These are phyloP conservation scores for Dactylellina leptospora DNA, from an alignment of 2,329 filamentous ascomycete genomes.

Conservation along the genomic window DNA sequence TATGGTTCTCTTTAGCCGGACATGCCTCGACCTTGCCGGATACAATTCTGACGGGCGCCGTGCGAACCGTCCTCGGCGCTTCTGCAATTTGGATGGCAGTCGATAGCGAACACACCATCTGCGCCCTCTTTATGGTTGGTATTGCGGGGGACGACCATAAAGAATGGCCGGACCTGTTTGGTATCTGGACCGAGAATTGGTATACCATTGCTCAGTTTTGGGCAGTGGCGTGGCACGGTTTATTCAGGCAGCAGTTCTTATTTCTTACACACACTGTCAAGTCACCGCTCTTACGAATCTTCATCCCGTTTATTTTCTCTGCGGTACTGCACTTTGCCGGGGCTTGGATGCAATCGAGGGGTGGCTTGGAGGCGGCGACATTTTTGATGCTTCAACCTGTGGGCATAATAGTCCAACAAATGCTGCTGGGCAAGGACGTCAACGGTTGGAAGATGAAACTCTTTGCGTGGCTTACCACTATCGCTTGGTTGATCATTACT, in stretches of 20 bases:
- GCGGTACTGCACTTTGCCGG: constrained; percentile 42
- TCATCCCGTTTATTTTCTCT: constrained; percentile 43
- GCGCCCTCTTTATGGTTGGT: constrained; percentile 22
- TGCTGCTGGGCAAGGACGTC: constrained; percentile 11
- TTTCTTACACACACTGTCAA: constrained; percentile 35
- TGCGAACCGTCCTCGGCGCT: constrained; percentile 23
- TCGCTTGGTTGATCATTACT: constrained; percentile 27
- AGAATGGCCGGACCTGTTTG: constrained; percentile 46
- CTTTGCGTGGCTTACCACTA: constrained; percentile 20
- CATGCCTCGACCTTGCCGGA: constrained; percentile 14
- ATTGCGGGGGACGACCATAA: constrained; percentile 26
- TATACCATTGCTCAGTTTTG: constrained; percentile 49
- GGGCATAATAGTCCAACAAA: constrained; percentile 31
- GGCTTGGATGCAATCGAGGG: constrained; percentile 28
- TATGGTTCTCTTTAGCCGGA: constrained; percentile 17
- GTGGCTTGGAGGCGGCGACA: constrained; percentile 12
- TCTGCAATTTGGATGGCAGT: constrained; percentile 48
- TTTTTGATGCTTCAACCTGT: constrained; percentile 39
- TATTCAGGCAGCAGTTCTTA: constrained; percentile 43
- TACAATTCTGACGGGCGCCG: constrained; percentile 2
- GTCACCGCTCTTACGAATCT: constrained; percentile 11
- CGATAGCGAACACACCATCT: constrained; percentile 24
- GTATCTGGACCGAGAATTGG: constrained; percentile 46
- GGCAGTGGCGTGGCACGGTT: constrained; percentile 43
- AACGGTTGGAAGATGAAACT: constrained; percentile 9